A percentile compares a stretch with the other conserved stretches of the same genome.
phyloP scores from a whole-genome alignment of 768 basidiomycete species.

The Trametes cinnabarina region DNA sequence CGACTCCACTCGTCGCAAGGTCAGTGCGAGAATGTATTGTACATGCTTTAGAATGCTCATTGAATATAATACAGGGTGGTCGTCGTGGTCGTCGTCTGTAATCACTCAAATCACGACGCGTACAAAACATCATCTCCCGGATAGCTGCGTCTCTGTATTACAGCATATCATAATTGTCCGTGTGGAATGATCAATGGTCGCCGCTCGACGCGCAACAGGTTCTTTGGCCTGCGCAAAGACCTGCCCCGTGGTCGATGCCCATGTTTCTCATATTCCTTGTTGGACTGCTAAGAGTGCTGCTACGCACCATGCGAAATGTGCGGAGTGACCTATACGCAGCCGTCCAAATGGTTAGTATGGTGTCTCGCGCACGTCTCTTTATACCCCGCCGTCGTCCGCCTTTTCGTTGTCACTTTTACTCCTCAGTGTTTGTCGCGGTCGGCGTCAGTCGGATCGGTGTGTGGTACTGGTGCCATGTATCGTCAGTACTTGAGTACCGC shows the following conservation, averaged over 20 bases:
- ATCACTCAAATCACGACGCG: conserved; percentile 23
- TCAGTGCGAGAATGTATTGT: conserved; percentile 35
- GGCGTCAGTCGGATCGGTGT: no score
- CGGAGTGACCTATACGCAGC: not conserved
- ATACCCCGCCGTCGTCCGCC: no score
- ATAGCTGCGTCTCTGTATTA: conserved; percentile 13
- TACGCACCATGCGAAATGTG: no score
- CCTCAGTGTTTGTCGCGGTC: no score
- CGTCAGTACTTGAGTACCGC: no score
- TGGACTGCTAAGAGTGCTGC: conserved; percentile 16
- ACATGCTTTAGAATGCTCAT: no score
- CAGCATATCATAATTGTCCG: conserved; percentile 37
- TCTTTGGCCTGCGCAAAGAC: conserved; percentile 39
- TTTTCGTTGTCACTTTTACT: no score
- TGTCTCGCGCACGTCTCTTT: no score
- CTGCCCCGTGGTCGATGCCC: conserved; percentile 74
- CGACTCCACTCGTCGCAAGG: conserved; percentile 97
- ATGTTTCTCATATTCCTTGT: conserved; percentile 17
- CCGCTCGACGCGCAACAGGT: conserved; percentile 85
- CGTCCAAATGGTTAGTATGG: no score
- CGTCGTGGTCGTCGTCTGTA: conserved; percentile 96
- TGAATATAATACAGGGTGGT: conserved; percentile 95
- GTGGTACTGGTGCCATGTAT: no score
- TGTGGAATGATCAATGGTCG: conserved; percentile 59
- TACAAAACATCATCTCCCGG: conserved; percentile 28